Percentiles rank a stretch among this genome's conserved stretches.
These are phyloP conservation scores for Dendrobium nobile DNA, from an alignment of 106 monocot species.

Conservation along the genomic window DNA sequence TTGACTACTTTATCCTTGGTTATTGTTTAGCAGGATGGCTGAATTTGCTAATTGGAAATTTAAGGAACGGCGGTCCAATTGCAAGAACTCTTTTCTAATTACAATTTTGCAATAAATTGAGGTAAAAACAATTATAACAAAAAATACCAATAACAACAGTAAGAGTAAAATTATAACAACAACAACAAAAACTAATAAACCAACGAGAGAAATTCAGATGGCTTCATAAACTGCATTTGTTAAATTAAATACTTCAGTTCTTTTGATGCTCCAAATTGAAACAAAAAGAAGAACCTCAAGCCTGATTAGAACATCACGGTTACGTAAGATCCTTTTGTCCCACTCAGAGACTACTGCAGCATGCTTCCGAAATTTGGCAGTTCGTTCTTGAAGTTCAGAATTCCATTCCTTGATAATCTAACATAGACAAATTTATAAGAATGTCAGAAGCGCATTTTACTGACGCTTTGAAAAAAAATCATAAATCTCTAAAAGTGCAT, in stretches of 20 bases:
- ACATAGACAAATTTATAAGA: not conserved
- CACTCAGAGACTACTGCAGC: conserved; percentile 80
- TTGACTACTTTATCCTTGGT: too few species aligned
- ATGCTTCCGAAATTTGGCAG: conserved; percentile 78
- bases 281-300: conserved; percentile 49
- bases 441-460: not conserved
- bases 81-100: not conserved
- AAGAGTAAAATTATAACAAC: not conserved
- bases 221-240: not conserved
- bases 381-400: conserved; percentile 78
- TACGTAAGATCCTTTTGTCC: conserved; percentile 86
- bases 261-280: not conserved
- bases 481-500: not conserved
- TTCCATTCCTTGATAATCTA: conserved; percentile 96
- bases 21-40: too few species aligned
- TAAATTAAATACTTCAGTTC: not conserved
- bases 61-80: too few species aligned
- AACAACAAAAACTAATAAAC: not conserved
- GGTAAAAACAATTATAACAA: not conserved
- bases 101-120: not conserved
- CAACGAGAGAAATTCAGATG: not conserved
- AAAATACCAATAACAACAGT: not conserved
- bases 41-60: too few species aligned
- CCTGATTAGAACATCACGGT: conserved; percentile 77
- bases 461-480: not conserved